phyloP scores from a whole-genome alignment of 2,329 filamentous ascomycete species.

The Thyridium curvatum region DNA sequence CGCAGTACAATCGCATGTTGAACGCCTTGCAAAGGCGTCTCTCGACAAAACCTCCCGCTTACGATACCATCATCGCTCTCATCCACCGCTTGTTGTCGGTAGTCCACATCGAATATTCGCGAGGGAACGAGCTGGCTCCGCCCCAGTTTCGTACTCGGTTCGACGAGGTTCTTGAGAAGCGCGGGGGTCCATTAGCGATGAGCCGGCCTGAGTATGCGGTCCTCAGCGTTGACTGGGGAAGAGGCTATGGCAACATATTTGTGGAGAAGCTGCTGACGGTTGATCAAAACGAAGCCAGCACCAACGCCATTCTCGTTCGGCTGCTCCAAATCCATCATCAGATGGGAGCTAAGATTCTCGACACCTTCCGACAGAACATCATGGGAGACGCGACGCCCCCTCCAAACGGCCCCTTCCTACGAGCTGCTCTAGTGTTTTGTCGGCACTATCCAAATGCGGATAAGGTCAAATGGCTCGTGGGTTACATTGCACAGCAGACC shows the following conservation, averaged over 20 bases:
- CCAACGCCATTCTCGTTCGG: slow-evolving; percentile 48
- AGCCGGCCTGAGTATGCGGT: slow-evolving; percentile 8
- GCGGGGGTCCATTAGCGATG: slow-evolving; percentile 10
- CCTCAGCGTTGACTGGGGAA: slow-evolving; percentile 13
- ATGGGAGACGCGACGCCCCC: slow-evolving; percentile 40
- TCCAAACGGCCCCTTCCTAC: slow-evolving; percentile 48
- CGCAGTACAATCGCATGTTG: slow-evolving; percentile 51
- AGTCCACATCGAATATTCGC: too few species aligned
- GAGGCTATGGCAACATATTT: slow-evolving; percentile 40
- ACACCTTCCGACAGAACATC: slow-evolving; percentile 48
- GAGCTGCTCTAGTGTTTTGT: slow-evolving; percentile 46
- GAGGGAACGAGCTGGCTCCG: too few species aligned
- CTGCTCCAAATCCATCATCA: slow-evolving; percentile 46
- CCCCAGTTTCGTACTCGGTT: too few species aligned
- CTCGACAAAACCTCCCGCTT: slow-evolving; percentile 44
- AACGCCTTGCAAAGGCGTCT: slow-evolving; percentile 42
- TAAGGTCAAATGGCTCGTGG: slow-evolving; percentile 30
- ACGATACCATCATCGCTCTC: slow-evolving; percentile 45
- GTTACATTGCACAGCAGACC: slow-evolving; percentile 37
- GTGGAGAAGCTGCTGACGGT: slow-evolving; percentile 60
- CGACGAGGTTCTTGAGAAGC: background rate
- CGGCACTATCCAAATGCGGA: slow-evolving; percentile 26
- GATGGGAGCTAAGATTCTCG: slow-evolving; percentile 45
- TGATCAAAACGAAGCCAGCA: slow-evolving; percentile 47
- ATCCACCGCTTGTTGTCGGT: slow-evolving; percentile 33